These are phyloP conservation scores for Nidula microcarpa DNA, from an alignment of 768 basidiomycete genomes.

Conservation along the genomic window DNA sequence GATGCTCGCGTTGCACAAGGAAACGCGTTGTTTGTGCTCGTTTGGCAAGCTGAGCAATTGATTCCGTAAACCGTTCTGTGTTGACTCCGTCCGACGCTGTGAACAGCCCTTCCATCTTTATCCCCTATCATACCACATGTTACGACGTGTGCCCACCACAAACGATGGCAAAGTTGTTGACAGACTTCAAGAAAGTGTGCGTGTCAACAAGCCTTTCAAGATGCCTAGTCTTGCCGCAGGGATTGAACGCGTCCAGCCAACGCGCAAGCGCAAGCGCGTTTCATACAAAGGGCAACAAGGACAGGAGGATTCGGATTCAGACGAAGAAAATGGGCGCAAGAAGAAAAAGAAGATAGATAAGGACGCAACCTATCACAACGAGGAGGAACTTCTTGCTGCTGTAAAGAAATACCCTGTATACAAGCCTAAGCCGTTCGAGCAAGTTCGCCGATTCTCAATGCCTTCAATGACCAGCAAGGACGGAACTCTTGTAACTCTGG, in stretches of 20 bases:
- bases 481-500: constrained; percentile 54
- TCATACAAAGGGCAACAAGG: constrained; percentile 75
- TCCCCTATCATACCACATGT: constrained; percentile 36
- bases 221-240: constrained; percentile 49
- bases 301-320: constrained; percentile 56
- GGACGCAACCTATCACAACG: constrained; percentile 52
- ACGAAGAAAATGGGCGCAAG: constrained; percentile 54
- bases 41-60: background rate
- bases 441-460: constrained; percentile 74
- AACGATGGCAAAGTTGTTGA: constrained; percentile 66
- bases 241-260: constrained; percentile 55
- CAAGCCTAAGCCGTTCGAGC: constrained; percentile 74
- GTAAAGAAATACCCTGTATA: constrained; percentile 76
- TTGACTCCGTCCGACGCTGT: background rate
- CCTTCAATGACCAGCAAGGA: constrained; percentile 75
- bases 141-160: constrained; percentile 67
- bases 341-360: constrained; percentile 62
- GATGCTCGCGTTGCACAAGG: too few relatives aligned
- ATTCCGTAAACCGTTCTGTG: background rate
- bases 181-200: constrained; percentile 65
- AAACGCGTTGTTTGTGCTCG: too few relatives aligned
- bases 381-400: constrained; percentile 57
- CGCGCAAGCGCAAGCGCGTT: constrained; percentile 83
- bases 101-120: background rate
- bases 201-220: constrained; percentile 81